phyloP scores from a whole-genome alignment of 768 basidiomycete species.

The Lactarius hatsudake region DNA sequence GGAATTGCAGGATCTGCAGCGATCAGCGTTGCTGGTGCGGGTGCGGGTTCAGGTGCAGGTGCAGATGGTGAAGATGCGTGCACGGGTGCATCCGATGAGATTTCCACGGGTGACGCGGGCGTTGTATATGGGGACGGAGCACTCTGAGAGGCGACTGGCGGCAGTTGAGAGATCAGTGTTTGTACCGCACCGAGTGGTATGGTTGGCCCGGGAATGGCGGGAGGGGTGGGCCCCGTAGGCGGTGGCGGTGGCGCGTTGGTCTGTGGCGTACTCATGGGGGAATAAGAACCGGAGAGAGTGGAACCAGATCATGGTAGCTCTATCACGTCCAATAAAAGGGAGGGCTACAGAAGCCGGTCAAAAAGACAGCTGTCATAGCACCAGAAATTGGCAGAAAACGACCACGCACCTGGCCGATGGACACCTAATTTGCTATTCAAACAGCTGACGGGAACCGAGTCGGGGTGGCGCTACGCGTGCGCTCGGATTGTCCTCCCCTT shows the following conservation, averaged over 20 bases:
- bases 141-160: neutral
- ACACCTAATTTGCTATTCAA: neutral
- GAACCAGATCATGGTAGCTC: neutral
- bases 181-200: neutral
- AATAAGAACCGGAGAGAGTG: neutral
- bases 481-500: too few species aligned
- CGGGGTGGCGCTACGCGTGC: neutral
- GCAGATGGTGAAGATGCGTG: neutral
- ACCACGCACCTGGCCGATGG: neutral
- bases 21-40: neutral
- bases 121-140: neutral
- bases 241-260: neutral
- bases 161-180: neutral
- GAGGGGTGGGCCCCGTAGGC: neutral
- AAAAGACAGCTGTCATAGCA: conserved; percentile 20
- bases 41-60: neutral
- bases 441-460: too few species aligned
- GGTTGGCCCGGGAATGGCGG: neutral
- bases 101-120: neutral
- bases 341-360: neutral
- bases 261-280: neutral
- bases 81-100: neutral
- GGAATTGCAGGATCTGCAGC: neutral
- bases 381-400: too few species aligned
- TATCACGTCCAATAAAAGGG: neutral